Evolutionary conservation across 78 protist species (phyloP).

Genomic region (Isochrysis galbana): DNA sequence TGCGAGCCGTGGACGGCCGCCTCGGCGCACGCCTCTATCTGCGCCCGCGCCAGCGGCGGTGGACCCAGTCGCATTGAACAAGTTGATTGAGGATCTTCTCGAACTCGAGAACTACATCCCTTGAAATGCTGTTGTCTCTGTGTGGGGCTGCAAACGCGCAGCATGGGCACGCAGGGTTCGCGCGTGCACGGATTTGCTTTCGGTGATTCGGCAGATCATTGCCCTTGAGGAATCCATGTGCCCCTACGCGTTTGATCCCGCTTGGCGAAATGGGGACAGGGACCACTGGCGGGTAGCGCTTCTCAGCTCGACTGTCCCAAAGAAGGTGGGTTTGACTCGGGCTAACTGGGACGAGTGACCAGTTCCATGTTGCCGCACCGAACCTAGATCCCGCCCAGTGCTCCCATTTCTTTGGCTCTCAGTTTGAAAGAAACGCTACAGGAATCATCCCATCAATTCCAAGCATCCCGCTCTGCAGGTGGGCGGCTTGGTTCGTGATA

Average conservation of each 20-base stretch:
- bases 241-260: neutral
- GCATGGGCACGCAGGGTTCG: neutral
- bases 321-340: no score
- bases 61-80: neutral
- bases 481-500: neutral
- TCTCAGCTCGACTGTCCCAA: no score
- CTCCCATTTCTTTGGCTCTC: no score
- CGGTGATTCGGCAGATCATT: neutral
- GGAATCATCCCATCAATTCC: no score
- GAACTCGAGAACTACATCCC: constrained; percentile 7
- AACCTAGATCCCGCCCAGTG: no score
- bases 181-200: neutral
- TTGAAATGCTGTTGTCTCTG: neutral
- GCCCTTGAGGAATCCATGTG: neutral
- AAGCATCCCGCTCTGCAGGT: no score
- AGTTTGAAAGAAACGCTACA: no score
- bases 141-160: neutral
- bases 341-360: no score
- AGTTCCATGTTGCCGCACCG: no score
- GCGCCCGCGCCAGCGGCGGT: neutral
- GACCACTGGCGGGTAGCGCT: no score
- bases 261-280: no score
- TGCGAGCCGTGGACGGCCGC: neutral
- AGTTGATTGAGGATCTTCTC: neutral
- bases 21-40: neutral